Base-by-base conservation (phyloP, 371 early-diverging fungal species). In the Mucor plumbeus region DNA sequence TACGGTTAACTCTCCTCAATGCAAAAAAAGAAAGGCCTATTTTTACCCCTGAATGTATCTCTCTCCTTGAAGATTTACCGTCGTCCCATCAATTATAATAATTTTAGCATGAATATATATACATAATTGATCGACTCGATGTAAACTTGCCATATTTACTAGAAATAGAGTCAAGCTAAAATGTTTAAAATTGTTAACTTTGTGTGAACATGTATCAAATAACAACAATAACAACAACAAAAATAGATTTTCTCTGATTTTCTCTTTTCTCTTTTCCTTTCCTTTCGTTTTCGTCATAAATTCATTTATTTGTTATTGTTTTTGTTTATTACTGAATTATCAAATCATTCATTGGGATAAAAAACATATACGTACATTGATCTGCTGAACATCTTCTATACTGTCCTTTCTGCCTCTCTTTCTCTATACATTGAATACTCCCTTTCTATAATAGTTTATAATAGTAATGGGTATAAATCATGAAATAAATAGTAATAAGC, bases 271-370 rank as follows among this genome's bases (percentile, higher is more conserved):
- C 26, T 19, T 59, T 39, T 10, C 26, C 44, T 72, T 71, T 17
- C 72, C 75, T 35, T 76, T 69, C 67, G 74, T 50, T 50, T 38
- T 5, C 38, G 5, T 11, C 38, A 38, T 1, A 26, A 1, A 26
- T 3, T 26, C 26, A 26, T 26, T 26, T 3, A 1, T 26, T 26
- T 26, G 1, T 26, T 3, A 1, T 26, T 26, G 26, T 26, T 3
- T 26, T 26, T 26, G 26, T 26, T 26, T 26, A 26, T 26, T 3
- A 26, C 3, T 26, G 3, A 26, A 3, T 3, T 26, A 26, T 26
- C 1, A 26, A 26, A 26, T 3, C 26, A 38, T 38, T 38, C 38
- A 50, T 21, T 50, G 1, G 8, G 4, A 19, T 19, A 13, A 10
- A 50, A 50, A 19, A 19, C 50, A n/a, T 17, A 21, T 26, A 19